These are phyloP conservation scores for Annona squamosa DNA, from an alignment of 164 flowering plant genomes.

Conservation along the genomic window DNA sequence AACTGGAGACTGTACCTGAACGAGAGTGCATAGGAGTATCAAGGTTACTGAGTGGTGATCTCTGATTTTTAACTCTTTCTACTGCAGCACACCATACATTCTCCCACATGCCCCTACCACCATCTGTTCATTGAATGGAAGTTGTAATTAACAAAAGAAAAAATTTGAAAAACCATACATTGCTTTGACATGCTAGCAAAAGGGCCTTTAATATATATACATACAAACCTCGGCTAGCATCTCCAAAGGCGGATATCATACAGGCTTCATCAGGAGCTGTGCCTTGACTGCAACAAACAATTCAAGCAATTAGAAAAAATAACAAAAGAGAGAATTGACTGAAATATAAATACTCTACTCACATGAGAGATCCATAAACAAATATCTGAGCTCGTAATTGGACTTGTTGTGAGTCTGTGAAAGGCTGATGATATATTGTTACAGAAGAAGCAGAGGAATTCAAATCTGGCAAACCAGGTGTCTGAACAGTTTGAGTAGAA, in stretches of 20 bases:
- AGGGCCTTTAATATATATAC: neutral
- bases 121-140: conserved; percentile 38
- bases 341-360: conserved; percentile 23
- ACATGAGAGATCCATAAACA: conserved; percentile 98
- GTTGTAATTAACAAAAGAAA: neutral
- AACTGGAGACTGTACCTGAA: conserved; percentile 32
- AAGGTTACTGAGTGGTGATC: conserved; percentile 28
- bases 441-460: conserved; percentile 47
- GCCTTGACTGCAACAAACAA: conserved; percentile 61
- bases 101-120: conserved; percentile 81
- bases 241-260: conserved; percentile 92
- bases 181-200: neutral
- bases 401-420: conserved; percentile 87
- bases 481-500: conserved; percentile 25
- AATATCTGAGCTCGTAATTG: conserved; percentile 97
- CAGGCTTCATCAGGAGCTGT: conserved; percentile 81
- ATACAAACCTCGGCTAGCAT: conserved; percentile 39
- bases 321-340: neutral
- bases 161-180: neutral
- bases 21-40: conserved; percentile 52
- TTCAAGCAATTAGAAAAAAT: neutral
- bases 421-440: conserved; percentile 45
- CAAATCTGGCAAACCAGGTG: conserved; percentile 60
- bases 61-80: conserved; percentile 54
- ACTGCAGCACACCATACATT: conserved; percentile 56